Evolutionary conservation across 2,329 filamentous ascomycete species (phyloP), one percentile per base, ranked within the genome.

Genomic region (Septoria petroselini): DNA sequence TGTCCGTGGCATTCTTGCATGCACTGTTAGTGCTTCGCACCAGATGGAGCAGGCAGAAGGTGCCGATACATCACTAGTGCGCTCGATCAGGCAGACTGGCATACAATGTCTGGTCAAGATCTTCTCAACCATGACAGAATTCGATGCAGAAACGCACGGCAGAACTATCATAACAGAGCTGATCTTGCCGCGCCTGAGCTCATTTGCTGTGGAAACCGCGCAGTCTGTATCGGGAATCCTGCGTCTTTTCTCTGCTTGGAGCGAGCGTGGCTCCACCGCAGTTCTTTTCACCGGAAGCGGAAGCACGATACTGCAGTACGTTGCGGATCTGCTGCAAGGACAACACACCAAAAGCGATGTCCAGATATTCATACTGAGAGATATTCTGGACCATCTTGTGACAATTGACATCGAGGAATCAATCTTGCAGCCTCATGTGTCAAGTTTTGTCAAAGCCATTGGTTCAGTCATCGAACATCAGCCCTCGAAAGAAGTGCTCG

Each of bases 211-310:
- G 4, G 93, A 98, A 71, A 95, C 88, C 35, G 86, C 89, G 0
- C 91, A 98, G 65, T 88, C 89, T 11, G 76, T 96, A 6, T 97
- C 93, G 2, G 87, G 85, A 12, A 79, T 90, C 33, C 78, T 96
- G 54, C 84, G 85, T 55, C 75, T 98, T 4, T 82, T 98, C 55
- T 83, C 82, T 3, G 86, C 86, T 1, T 95, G 91, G 87, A 84
- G 88, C 3, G 79, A 79, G 50, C 77, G 85, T 17, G 75, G 81
- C 0, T 78, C 76, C 53, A 84, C 83, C 1, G 83, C 84, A 1
- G 65, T 83, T 5, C 88, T 93, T 60, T 76, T 98, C 6, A 80
- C 85, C 9, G 68, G 78, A 6, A 79, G 83, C 50, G 79, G 83
- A 42, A 60, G 67, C 4, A 57, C 66, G 12, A 74, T 91, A n/a